Evolutionary conservation across 2,329 filamentous ascomycete species (phyloP).

Genomic region (Blastomyces gilchristii): DNA sequence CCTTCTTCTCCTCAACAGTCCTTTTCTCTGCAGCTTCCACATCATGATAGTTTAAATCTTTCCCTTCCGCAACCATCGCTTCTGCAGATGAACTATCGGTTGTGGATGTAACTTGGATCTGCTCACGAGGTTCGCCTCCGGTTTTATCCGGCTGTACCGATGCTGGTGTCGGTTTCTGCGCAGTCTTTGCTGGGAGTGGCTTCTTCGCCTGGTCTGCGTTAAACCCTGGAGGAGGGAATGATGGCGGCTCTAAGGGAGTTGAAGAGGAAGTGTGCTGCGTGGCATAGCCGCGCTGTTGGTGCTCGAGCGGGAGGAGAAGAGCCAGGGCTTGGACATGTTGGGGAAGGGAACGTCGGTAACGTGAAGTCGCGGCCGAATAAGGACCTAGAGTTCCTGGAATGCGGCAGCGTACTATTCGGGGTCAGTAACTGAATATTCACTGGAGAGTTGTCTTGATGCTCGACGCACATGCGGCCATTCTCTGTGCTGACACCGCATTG

Average conservation of each 20-base stretch:
- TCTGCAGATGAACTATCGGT: slow-evolving; percentile 25
- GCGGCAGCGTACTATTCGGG: slow-evolving; percentile 24
- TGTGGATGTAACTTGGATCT: not conserved
- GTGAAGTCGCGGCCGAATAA: slow-evolving; percentile 25
- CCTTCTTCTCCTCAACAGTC: slow-evolving; percentile 54
- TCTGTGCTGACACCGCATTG: slow-evolving; percentile 17
- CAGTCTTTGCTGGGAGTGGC: slow-evolving; percentile 45
- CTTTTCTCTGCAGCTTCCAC: slow-evolving; percentile 39
- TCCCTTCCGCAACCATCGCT: slow-evolving; percentile 23
- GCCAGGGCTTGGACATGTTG: slow-evolving; percentile 47
- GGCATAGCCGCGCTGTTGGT: slow-evolving; percentile 35
- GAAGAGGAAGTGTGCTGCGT: slow-evolving; percentile 49
- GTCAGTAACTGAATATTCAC: slow-evolving; percentile 1
- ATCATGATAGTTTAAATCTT: slow-evolving; percentile 22
- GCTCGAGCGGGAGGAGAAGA: slow-evolving; percentile 42
- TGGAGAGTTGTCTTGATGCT: slow-evolving; percentile 6
- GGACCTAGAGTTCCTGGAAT: slow-evolving; percentile 24
- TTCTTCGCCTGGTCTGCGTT: slow-evolving; percentile 84
- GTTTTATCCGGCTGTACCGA: slow-evolving; percentile 16
- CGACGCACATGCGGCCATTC: slow-evolving; percentile 7
- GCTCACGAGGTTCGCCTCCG: not conserved
- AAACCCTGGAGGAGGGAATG: slow-evolving; percentile 76
- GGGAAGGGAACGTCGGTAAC: slow-evolving; percentile 33
- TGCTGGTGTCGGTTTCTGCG: slow-evolving; percentile 2
- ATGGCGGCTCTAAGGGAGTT: slow-evolving; percentile 20